phyloP scores from a whole-genome alignment of 2,329 filamentous ascomycete species.

The Nakataea oryzae region DNA sequence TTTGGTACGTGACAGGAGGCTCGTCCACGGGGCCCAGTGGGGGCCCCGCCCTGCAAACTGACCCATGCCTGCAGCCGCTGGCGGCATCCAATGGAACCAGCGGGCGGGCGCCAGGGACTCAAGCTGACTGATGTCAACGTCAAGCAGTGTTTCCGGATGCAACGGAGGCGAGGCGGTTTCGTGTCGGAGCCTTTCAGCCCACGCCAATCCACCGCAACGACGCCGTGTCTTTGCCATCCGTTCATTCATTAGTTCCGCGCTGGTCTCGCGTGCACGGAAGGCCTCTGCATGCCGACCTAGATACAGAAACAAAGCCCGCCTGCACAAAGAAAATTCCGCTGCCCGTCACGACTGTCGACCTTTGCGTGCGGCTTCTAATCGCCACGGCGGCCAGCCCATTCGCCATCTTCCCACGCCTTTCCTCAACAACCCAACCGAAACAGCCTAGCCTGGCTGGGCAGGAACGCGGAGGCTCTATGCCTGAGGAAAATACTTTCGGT shows the following conservation, averaged over 20 bases:
- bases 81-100: no score
- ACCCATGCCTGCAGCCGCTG: not conserved
- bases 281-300: not conserved
- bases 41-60: not conserved
- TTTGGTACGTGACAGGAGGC: no score
- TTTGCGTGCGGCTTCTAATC: not conserved
- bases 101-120: no score
- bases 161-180: not conserved
- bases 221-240: not conserved
- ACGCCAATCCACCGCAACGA: not conserved
- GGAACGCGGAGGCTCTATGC: not conserved
- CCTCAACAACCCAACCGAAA: not conserved
- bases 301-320: no score
- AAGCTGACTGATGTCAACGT: not conserved
- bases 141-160: no score
- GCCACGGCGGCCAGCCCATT: not conserved
- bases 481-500: not conserved
- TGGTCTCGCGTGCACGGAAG: not conserved
- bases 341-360: not conserved
- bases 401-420: not conserved
- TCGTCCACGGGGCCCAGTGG: not conserved
- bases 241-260: no score
- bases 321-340: not conserved
- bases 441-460: not conserved
- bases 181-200: not conserved